Conservation (phyloP, 352 stramenopile species). For the Phytophthora quininea region DNA sequence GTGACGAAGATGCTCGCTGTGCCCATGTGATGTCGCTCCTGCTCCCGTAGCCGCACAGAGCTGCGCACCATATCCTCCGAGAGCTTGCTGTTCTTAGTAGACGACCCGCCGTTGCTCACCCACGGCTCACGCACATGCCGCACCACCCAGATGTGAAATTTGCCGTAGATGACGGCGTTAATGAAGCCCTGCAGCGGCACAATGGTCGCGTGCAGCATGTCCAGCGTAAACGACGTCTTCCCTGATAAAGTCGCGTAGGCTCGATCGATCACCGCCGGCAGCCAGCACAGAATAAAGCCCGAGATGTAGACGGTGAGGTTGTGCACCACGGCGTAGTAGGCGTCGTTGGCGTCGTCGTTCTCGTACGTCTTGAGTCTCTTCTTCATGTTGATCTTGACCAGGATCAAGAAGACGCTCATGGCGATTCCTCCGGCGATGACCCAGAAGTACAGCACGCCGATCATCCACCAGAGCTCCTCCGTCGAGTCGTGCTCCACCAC, state of each 20-base stretch:
- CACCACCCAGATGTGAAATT: slow-evolving; percentile 83
- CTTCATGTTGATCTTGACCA: slow-evolving; percentile 85
- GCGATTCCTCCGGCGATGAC: slow-evolving; percentile 60
- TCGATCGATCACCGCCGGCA: slow-evolving; percentile 70
- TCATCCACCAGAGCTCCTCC: slow-evolving; percentile 77
- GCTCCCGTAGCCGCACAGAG: slow-evolving; percentile 45
- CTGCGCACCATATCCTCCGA: slow-evolving; percentile 46
- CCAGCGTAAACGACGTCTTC: slow-evolving; percentile 61
- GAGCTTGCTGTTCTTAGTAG: slow-evolving; percentile 47
- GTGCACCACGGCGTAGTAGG: slow-evolving; percentile 82
- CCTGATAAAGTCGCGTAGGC: slow-evolving; percentile 65
- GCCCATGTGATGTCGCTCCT: slow-evolving; percentile 65
- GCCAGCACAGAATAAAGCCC: slow-evolving; percentile 83
- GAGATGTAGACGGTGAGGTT: slow-evolving; percentile 86
- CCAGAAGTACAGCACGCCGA: slow-evolving; percentile 78
- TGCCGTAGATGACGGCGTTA: slow-evolving; percentile 87
- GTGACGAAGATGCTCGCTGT: slow-evolving; percentile 83
- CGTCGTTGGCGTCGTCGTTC: slow-evolving; percentile 76
- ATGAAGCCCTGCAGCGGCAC: slow-evolving; percentile 86
- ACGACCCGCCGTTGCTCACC: slow-evolving; percentile 36
- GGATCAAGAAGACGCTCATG: slow-evolving; percentile 66
- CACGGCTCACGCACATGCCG: slow-evolving; percentile 58
- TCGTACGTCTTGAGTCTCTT: slow-evolving; percentile 70
- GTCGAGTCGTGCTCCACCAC: slow-evolving; percentile 50
- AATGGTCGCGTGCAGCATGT: slow-evolving; percentile 77